Evolutionary conservation across 768 basidiomycete species (phyloP).

Genomic region (Agaricus subrufescens): DNA sequence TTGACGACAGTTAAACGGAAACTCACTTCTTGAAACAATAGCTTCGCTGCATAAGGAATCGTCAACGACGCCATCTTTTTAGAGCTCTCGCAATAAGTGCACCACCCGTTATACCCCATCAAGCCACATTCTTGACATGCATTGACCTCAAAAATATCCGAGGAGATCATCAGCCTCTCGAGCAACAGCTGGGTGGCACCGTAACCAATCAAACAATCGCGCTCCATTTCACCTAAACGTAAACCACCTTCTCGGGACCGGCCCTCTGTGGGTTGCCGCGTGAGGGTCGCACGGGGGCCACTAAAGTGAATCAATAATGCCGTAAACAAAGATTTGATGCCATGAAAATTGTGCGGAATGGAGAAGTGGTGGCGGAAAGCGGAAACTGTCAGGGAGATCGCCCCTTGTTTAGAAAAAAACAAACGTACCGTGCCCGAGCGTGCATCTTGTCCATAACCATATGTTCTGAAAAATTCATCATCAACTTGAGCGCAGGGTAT

Average conservation of each 20-base stretch:
- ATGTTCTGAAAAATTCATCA: constrained; percentile 53
- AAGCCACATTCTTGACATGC: constrained; percentile 93
- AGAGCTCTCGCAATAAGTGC: constrained; percentile 96
- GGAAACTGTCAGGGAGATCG: background rate
- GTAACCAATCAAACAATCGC: constrained; percentile 96
- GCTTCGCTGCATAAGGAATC: constrained; percentile 94
- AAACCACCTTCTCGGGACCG: constrained; percentile 96
- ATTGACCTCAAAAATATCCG: constrained; percentile 96
- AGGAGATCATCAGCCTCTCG: constrained; percentile 98
- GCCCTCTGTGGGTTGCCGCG: constrained; percentile 97
- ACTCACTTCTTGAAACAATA: constrained; percentile 84
- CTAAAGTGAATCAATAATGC: constrained; percentile 31
- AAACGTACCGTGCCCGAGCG: constrained; percentile 81
- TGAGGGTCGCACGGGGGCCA: constrained; percentile 93
- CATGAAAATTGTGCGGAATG: constrained; percentile 8
- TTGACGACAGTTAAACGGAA: constrained; percentile 1
- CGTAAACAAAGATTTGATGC: background rate
- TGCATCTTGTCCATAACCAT: constrained; percentile 99
- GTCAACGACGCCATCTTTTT: constrained; percentile 95
- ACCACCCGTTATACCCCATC: constrained; percentile 95
- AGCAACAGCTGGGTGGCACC: constrained; percentile 97
- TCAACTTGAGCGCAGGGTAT: background rate
- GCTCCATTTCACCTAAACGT: constrained; percentile 98
- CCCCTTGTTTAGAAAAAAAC: background rate
- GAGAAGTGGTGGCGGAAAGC: background rate